phyloP scores from a whole-genome alignment of 169 alveolate genomes.

The Eimeria falciformis region DNA sequence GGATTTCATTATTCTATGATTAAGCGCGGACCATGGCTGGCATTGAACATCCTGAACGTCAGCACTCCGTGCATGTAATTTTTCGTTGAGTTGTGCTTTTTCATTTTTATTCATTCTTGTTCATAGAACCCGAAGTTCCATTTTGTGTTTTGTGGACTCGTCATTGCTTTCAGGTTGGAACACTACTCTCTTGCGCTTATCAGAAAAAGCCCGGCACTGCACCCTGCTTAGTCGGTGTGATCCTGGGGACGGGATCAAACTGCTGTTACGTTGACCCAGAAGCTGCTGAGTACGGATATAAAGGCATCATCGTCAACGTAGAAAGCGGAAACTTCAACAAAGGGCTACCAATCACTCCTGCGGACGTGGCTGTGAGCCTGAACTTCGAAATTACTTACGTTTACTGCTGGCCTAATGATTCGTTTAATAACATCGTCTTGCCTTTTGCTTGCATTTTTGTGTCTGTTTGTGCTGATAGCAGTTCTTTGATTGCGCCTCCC shows the following conservation, averaged over 20 bases:
- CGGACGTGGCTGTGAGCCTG: slow-evolving; percentile 88
- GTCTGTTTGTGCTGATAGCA: no score
- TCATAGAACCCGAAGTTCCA: no score
- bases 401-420: no score
- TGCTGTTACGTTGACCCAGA: slow-evolving; percentile 92
- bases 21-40: no score
- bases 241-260: slow-evolving; percentile 93
- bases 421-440: no score
- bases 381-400: not conserved
- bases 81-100: no score
- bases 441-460: no score
- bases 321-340: slow-evolving; percentile 92
- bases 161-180: slow-evolving; percentile 86
- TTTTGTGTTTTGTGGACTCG: not conserved
- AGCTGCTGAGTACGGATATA: slow-evolving; percentile 86
- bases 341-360: slow-evolving; percentile 88
- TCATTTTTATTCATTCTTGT: no score
- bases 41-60: no score
- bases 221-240: slow-evolving; percentile 88
- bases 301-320: slow-evolving; percentile 89
- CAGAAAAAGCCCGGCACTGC: slow-evolving; percentile 86
- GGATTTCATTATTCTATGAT: no score
- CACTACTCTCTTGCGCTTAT: slow-evolving; percentile 92
- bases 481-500: no score
- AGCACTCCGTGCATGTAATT: no score